Conservation (phyloP, 2,329 filamentous ascomycete genomes). For the Talaromyces atroroseus region DNA sequence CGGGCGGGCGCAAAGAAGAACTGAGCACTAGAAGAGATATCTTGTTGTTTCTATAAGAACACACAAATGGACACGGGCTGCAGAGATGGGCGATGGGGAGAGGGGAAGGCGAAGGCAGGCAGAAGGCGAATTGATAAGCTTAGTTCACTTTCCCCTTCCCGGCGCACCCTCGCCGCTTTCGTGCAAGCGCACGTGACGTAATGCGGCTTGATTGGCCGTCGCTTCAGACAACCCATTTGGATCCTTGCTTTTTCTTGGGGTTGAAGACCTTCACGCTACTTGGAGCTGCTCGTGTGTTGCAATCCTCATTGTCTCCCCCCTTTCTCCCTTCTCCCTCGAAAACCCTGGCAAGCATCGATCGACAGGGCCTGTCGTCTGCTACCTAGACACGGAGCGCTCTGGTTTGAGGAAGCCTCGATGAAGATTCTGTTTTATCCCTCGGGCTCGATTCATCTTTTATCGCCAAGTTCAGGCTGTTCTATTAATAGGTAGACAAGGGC, state of each 20-base stretch:
- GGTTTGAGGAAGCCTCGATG: no score
- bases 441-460: no score
- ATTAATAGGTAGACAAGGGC: no score
- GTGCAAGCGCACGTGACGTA: conserved; percentile 1
- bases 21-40: not conserved
- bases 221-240: not conserved
- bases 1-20: not conserved
- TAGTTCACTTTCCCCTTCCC: not conserved
- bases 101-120: not conserved
- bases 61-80: not conserved
- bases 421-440: no score
- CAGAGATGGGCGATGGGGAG: not conserved
- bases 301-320: not conserved
- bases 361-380: no score
- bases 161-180: conserved; percentile 6
- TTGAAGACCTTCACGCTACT: not conserved
- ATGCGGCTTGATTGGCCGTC: not conserved
- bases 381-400: no score
- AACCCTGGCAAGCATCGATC: not conserved
- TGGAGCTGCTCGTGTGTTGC: not conserved
- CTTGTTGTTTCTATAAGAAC: not conserved
- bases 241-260: not conserved
- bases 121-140: conserved; percentile 2
- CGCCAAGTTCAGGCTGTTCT: no score
- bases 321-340: not conserved